Evolutionary conservation across 306 rosid species (phyloP), one percentile per base, ranked within the genome.

Genomic region (Fragaria vesca): DNA sequence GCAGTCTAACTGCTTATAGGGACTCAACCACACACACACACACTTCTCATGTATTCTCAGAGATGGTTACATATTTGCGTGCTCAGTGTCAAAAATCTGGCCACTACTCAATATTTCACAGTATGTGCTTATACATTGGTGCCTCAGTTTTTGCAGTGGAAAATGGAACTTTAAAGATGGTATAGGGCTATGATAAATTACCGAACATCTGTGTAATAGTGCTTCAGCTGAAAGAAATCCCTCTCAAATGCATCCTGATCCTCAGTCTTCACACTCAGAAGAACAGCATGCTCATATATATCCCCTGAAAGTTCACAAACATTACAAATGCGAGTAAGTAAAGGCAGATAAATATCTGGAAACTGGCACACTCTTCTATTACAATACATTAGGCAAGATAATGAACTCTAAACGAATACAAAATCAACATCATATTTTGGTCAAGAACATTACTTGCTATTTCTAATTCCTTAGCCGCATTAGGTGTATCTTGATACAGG

Each of bases 191-290:
- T 66, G 74, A 71, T 20, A 75, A 81, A 12, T 83, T 84, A 96
- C 99, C 92, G 85, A 73, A 95, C 98, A 90, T 96, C 99, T 12
- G 94, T 90, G 75, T 93, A 96, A 54, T 96, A 93, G 40, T 97
- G 97, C 83, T 96, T 96, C 89, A 96, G 81, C 84, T 96, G 99
- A 83, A 86, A 91, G 87, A 96, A 96, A 90, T 93, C 96, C 76
- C 98, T 88, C 80, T 93, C 99, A 79, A 96, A 95, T 38, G 99
- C 97, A 84, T 90, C 99, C 79, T 96, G 96, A 80, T 96, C 97
- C 88, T 96, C 98, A 4, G 57, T 69, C 87, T 93, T 93, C 76
- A 96, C 98, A 71, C 99, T 91, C 36, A 93, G 90, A 76, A 96
- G 85, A 73, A 96, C 98, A 36, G 98, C 98, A 66, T 96, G 97